Conservation (phyloP, 208 protist species). For the Leishmania braziliensis region DNA sequence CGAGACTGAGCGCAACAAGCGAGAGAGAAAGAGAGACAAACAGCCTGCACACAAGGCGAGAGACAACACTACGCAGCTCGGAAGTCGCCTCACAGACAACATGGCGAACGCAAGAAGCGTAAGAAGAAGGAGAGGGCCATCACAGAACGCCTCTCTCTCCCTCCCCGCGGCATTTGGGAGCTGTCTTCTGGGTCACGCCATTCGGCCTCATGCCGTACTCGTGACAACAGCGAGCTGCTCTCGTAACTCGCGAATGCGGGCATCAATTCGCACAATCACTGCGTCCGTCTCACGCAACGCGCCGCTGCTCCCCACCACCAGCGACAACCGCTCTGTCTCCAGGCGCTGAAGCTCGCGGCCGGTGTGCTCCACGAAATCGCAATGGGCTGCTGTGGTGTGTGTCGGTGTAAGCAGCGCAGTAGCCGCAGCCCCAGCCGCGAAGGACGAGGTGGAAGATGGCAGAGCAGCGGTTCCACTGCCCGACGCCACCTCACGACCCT, state of each 20-base stretch:
- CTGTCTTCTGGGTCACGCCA: neutral
- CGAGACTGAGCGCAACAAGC: neutral
- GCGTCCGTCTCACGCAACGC: constrained; percentile 56
- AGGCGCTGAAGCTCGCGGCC: constrained; percentile 57
- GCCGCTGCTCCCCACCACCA: constrained; percentile 66
- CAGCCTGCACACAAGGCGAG: neutral
- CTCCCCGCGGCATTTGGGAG: neutral
- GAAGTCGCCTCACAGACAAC: neutral
- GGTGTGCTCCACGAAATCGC: constrained; percentile 7
- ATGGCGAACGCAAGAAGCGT: neutral
- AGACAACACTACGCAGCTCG: neutral
- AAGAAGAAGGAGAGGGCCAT: neutral
- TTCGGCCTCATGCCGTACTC: neutral
- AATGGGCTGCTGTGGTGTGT: neutral
- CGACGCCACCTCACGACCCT: neutral
- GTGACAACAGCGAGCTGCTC: constrained; percentile 25
- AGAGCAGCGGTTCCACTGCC: neutral
- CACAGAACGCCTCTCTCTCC: neutral
- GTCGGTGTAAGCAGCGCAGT: neutral
- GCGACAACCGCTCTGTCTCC: constrained; percentile 40
- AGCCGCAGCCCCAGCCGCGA: neutral
- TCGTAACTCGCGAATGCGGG: constrained; percentile 49
- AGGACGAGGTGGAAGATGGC: neutral
- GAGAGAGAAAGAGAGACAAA: neutral
- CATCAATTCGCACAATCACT: constrained; percentile 61